Conservation (phyloP, 139 green algal species). For the Chlorella ohadii region DNA sequence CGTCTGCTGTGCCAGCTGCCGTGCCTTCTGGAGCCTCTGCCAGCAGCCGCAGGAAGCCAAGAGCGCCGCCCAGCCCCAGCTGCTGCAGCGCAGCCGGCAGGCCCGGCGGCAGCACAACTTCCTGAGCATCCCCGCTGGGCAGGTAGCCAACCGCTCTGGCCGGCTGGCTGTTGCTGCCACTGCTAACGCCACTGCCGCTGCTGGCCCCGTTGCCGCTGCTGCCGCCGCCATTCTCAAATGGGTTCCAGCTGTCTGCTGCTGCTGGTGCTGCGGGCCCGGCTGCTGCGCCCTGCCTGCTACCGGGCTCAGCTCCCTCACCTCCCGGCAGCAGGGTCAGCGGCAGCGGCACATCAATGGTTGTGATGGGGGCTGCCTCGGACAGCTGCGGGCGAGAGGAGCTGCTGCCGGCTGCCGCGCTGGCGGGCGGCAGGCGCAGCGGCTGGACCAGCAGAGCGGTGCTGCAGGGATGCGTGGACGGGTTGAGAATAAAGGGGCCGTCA, state of each 20-base stretch:
- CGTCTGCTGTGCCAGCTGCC: too few relatives aligned
- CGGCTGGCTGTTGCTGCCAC: neutral
- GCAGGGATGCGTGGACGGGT: too few relatives aligned
- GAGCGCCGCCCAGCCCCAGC: slow-evolving; percentile 56
- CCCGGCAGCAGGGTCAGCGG: slow-evolving; percentile 36
- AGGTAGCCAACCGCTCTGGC: slow-evolving; percentile 25
- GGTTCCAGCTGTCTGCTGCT: slow-evolving; percentile 8
- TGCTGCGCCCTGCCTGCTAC: neutral
- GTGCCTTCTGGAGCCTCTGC: too few relatives aligned
- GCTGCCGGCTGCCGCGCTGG: neutral
- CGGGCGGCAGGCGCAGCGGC: slow-evolving; percentile 53
- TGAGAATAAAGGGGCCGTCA: too few relatives aligned
- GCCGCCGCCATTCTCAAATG: slow-evolving; percentile 13
- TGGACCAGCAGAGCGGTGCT: slow-evolving; percentile 81
- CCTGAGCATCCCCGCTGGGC: slow-evolving; percentile 11
- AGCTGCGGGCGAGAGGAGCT: neutral
- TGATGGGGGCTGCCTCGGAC: neutral
- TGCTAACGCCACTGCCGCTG: neutral
- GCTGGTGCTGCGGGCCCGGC: neutral
- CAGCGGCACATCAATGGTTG: slow-evolving; percentile 64
- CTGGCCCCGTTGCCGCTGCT: neutral
- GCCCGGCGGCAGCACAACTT: slow-evolving; percentile 29
- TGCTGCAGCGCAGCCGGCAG: slow-evolving; percentile 29
- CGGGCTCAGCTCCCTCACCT: too few relatives aligned
- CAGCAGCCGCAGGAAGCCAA: slow-evolving; percentile 62